phyloP scores from a whole-genome alignment of 2,329 filamentous ascomycete genomes.

The Teratosphaeria epicoccoides region DNA sequence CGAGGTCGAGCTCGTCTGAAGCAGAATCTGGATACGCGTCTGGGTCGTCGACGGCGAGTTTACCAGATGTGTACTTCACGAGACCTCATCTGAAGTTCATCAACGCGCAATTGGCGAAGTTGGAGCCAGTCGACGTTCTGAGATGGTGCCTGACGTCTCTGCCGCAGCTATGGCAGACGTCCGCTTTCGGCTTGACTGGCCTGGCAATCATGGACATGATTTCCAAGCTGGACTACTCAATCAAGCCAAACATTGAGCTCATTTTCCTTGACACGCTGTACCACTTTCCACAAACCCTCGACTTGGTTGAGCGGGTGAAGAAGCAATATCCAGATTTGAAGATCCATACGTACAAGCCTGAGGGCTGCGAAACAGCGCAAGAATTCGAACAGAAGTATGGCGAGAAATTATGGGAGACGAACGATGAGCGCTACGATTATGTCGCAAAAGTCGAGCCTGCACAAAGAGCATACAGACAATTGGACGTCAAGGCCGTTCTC shows the following conservation, averaged over 20 bases:
- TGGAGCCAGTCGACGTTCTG: conserved; percentile 82
- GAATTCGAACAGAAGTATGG: conserved; percentile 80
- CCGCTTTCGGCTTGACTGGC: conserved; percentile 42
- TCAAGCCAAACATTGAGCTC: conserved; percentile 42
- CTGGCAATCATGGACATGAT: conserved; percentile 54
- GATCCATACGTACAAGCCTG: conserved; percentile 83
- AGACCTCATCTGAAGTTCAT: conserved; percentile 80
- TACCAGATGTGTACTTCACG: conserved; percentile 75
- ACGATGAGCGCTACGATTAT: conserved; percentile 90
- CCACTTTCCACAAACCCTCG: conserved; percentile 42
- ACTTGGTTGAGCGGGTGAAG: conserved; percentile 55
- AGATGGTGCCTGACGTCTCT: conserved; percentile 86
- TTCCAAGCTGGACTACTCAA: conserved; percentile 57
- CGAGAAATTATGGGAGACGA: conserved; percentile 69
- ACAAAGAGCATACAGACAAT: conserved; percentile 76
- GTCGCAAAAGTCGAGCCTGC: conserved; percentile 95
- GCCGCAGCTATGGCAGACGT: conserved; percentile 57
- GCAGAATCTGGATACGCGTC: conserved; percentile 77
- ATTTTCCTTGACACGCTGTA: conserved; percentile 46
- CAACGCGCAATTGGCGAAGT: conserved; percentile 77
- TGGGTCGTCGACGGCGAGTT: conserved; percentile 50
- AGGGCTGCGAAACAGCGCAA: conserved; percentile 57
- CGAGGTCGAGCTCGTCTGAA: conserved; percentile 27
- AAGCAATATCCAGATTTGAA: conserved; percentile 66
- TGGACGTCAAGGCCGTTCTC: conserved; percentile 80